A percentile compares a stretch with the other conserved stretches of the same genome.
These are phyloP conservation scores for Ustilago bromivora DNA, from an alignment of 1,284 basidiomycete genomes.

Conservation along the genomic window DNA sequence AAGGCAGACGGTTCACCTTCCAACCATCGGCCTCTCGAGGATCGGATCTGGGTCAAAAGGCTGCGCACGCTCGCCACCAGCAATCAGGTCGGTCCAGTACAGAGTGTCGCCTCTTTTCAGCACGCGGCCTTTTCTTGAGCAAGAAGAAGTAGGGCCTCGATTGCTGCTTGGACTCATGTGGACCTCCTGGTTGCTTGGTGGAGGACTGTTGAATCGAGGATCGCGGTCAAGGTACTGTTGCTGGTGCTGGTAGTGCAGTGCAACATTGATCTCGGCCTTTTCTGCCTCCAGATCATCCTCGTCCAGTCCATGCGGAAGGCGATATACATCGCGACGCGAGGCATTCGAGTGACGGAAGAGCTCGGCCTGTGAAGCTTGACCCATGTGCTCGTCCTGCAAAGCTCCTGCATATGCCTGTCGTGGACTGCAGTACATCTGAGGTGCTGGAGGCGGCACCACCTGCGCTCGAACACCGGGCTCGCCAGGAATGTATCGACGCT, in stretches of 20 bases:
- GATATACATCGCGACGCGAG: slow-evolving; percentile 35
- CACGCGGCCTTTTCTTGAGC: slow-evolving; percentile 33
- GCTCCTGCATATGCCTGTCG: slow-evolving; percentile 18
- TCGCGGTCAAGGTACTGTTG: slow-evolving; percentile 25
- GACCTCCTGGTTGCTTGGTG: not conserved
- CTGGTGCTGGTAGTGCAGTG: slow-evolving; percentile 19
- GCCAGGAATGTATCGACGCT: slow-evolving; percentile 78
- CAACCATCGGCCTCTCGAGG: slow-evolving; percentile 55
- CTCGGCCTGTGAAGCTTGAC: slow-evolving; percentile 17
- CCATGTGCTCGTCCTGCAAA: slow-evolving; percentile 13
- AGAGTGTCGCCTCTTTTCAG: slow-evolving; percentile 78
- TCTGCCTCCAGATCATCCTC: slow-evolving; percentile 50
- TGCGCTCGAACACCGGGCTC: slow-evolving; percentile 76
- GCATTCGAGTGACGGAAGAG: slow-evolving; percentile 37
- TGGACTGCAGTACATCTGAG: slow-evolving; percentile 6
- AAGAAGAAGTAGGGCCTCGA: slow-evolving; percentile 9
- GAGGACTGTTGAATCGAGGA: slow-evolving; percentile 10
- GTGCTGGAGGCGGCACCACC: slow-evolving; percentile 26
- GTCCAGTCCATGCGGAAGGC: slow-evolving; percentile 21
- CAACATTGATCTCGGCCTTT: slow-evolving; percentile 36
- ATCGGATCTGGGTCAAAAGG: slow-evolving; percentile 61
- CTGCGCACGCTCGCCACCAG: slow-evolving; percentile 75
- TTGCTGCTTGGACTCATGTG: not conserved
- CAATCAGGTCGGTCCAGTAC: slow-evolving; percentile 82
- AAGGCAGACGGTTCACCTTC: slow-evolving; percentile 23